phyloP scores from a whole-genome alignment of 1,139 yeast genomes.

The Maudiozyma humilis region DNA sequence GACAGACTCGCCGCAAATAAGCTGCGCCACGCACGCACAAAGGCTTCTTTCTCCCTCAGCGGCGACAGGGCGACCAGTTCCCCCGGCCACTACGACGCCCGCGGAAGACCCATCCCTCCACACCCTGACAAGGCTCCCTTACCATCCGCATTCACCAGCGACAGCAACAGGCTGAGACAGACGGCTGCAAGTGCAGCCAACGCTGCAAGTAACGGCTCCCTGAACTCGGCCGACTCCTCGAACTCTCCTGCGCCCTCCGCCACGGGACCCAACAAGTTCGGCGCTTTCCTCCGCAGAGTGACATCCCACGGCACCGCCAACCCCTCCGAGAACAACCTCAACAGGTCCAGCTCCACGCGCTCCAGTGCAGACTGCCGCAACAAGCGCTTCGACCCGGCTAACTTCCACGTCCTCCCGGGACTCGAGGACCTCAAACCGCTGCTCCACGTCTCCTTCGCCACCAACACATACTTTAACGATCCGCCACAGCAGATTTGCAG shows the following conservation, averaged over 20 bases:
- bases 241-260: conserved; percentile 7
- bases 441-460: conserved; percentile 65
- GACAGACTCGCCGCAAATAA: background rate
- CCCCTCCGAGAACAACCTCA: conserved; percentile 1
- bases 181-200: background rate
- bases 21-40: background rate
- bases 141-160: conserved; percentile 38
- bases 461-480: conserved; percentile 61
- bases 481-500: conserved; percentile 69
- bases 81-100: conserved; percentile 24
- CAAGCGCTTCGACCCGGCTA: conserved; percentile 13
- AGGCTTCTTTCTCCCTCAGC: conserved; percentile 7
- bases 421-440: conserved; percentile 39
- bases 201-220: background rate
- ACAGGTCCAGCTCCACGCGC: conserved; percentile 3
- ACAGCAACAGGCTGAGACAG: conserved; percentile 1
- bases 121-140: conserved; percentile 40
- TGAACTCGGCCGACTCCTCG: background rate
- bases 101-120: conserved; percentile 40
- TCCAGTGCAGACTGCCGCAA: background rate
- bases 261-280: conserved; percentile 22
- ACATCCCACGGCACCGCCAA: conserved; percentile 23
- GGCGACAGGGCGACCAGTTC: background rate
- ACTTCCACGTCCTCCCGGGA: conserved; percentile 32
- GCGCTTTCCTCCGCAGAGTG: conserved; percentile 29